Conservation (phyloP, 139 green algal genomes). For the Coelastrella sp. region DNA sequence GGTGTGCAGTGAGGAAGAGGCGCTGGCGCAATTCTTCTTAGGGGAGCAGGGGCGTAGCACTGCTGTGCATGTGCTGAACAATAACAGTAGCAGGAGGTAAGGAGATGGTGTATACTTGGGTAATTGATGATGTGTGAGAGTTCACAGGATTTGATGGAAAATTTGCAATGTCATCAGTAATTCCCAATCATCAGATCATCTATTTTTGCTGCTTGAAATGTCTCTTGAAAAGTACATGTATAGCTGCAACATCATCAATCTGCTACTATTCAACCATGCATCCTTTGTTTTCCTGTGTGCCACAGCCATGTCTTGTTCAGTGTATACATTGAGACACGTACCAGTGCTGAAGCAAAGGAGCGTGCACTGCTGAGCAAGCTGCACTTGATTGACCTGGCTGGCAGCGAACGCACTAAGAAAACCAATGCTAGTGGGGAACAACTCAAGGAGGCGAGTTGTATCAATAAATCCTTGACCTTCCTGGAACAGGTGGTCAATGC, state of each 20-base stretch:
- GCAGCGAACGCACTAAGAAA: conserved; percentile 86
- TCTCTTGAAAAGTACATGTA: too few relatives aligned
- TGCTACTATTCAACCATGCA: too few relatives aligned
- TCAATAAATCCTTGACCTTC: conserved; percentile 90
- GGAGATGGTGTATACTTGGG: too few relatives aligned
- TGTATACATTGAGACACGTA: conserved; percentile 72
- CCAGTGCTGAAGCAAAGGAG: conserved; percentile 72
- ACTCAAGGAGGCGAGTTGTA: conserved; percentile 78
- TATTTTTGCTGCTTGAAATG: too few relatives aligned
- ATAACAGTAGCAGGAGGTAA: conserved; percentile 49
- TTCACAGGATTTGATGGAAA: too few relatives aligned
- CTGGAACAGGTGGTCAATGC: conserved; percentile 88
- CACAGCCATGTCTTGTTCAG: conserved; percentile 84
- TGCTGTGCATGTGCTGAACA: conserved; percentile 73
- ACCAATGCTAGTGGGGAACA: conserved; percentile 57
- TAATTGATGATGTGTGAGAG: too few relatives aligned
- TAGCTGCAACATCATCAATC: too few relatives aligned
- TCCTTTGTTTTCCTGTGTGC: too few relatives aligned
- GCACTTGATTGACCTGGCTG: conserved; percentile 56
- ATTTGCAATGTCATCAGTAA: too few relatives aligned
- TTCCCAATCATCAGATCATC: too few relatives aligned
- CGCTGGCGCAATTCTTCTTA: conserved; percentile 77
- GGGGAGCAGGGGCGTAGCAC: conserved; percentile 71
- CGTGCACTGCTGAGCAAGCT: conserved; percentile 70
- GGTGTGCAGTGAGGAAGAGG: conserved; percentile 77